Evolutionary conservation across 2,329 filamentous ascomycete species (phyloP).

Genomic region (Scedosporium minutisporum): DNA sequence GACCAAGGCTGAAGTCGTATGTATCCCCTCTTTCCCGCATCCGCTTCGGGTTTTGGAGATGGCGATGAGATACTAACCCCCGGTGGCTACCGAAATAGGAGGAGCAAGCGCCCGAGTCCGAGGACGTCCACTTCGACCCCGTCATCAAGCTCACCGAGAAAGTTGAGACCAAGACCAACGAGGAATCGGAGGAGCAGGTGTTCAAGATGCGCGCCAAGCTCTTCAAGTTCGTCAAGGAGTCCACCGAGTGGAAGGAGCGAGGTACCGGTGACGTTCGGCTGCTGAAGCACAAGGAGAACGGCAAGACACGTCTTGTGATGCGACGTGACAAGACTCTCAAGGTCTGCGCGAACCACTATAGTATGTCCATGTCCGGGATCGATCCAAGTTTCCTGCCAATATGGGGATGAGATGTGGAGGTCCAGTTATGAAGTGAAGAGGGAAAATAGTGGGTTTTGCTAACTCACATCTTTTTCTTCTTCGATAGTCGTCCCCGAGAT

Average conservation of each 20-base stretch:
- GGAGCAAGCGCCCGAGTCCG: constrained; percentile 74
- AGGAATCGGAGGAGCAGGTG: constrained; percentile 91
- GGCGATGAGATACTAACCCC: not conserved
- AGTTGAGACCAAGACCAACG: constrained; percentile 94
- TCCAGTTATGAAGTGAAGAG: no score
- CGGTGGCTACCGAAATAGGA: constrained; percentile 22
- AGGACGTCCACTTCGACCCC: constrained; percentile 94
- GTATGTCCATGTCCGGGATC: constrained; percentile 40
- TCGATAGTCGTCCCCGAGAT: constrained; percentile 83
- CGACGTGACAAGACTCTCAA: constrained; percentile 99
- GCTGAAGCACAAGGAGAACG: constrained; percentile 97
- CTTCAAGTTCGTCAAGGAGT: constrained; percentile 92
- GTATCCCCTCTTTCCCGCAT: constrained; percentile 8
- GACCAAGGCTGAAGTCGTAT: constrained; percentile 44
- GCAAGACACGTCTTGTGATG: constrained; percentile 97
- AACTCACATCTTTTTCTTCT: not conserved
- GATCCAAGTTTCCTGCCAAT: no score
- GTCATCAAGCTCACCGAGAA: constrained; percentile 94
- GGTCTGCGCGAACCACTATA: constrained; percentile 99
- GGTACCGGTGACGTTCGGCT: constrained; percentile 93
- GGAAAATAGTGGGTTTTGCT: not conserved
- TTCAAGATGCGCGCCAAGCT: constrained; percentile 99
- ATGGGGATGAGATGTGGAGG: no score
- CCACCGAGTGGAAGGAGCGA: constrained; percentile 97
- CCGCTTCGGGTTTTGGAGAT: not conserved